Evolutionary conservation across 768 basidiomycete species (phyloP), one percentile per base, ranked within the genome.

Genomic region (Suillus subalutaceus): DNA sequence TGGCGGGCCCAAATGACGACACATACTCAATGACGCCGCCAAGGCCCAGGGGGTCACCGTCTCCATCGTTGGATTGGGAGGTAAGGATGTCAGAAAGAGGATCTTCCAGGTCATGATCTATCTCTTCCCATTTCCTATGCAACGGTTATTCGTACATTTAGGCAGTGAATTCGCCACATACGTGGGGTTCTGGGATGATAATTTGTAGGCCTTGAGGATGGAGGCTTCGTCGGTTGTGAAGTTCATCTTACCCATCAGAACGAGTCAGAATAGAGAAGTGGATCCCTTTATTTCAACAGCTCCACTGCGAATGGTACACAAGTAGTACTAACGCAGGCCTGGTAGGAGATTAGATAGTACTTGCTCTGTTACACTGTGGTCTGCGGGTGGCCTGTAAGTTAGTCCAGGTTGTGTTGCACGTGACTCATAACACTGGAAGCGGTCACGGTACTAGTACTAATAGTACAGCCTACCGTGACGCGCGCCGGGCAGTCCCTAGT

Each of bases 181-280:
- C 92, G 82, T 88, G 43, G 96, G 96, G 46, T 85, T 81, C 50
- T 94, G 80, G 26, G 88, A 88, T 15, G 90, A 89, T 55, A 99
- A 85, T 67, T 89, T 90, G 74, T 99, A 99, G 2, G 92, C 85
- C 79, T 95, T 95, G 65, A 99, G 86, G 50, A 99, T 79, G 13
- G 90, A 79, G 10, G 88, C 92, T 75, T 96, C 93, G 76, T 96
- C 94, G 35, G 90, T 83, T 57, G 88, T 83, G 70, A 92, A 84
- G 72, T 88, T 89, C 65, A 89, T 81, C 70, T 83, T 86, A 37
- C 85, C 85, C 87, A 90, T 89, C 44, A 35, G 10, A 3, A 56
- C 18, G n/a, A 35, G 10, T 30, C 10, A 12, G 12, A n/a, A 56
- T 35, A 6, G 18, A 55, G 18, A 35, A 55, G 2, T 2, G 12